Evolutionary conservation across 2,329 filamentous ascomycete genomes (phyloP).

Genomic region (Chaetomiaceae sp.): DNA sequence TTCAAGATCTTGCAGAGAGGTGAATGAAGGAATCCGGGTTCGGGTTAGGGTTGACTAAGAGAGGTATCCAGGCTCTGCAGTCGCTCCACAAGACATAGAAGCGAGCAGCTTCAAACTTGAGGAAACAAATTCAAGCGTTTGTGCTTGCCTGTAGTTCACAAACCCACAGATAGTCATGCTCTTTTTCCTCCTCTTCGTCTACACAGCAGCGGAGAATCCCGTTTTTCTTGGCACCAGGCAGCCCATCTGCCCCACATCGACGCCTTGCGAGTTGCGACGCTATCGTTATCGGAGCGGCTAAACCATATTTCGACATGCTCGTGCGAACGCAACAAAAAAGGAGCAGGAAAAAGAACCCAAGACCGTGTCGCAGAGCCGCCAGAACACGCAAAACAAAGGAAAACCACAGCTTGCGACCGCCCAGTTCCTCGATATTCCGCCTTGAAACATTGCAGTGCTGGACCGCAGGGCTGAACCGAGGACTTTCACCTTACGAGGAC

Average conservation of each 20-base stretch:
- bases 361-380: background rate
- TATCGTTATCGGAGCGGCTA: slow-evolving; percentile 14
- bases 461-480: no score
- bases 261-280: background rate
- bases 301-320: slow-evolving; percentile 2
- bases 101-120: no score
- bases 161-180: no score
- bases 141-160: no score
- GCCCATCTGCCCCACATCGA: slow-evolving; percentile 1
- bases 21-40: no score
- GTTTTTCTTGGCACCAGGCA: slow-evolving; percentile 10
- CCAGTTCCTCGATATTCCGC: background rate
- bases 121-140: no score
- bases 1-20: no score
- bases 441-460: background rate
- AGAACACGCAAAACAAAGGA: background rate
- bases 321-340: slow-evolving; percentile 2
- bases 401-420: background rate
- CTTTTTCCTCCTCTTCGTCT: no score
- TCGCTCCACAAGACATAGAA: no score
- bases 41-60: no score
- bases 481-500: background rate
- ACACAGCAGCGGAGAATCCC: background rate
- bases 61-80: no score
- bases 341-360: background rate